Base-by-base conservation (phyloP, 2,329 filamentous ascomycete genomes). In the Aspergillus alliaceus region DNA sequence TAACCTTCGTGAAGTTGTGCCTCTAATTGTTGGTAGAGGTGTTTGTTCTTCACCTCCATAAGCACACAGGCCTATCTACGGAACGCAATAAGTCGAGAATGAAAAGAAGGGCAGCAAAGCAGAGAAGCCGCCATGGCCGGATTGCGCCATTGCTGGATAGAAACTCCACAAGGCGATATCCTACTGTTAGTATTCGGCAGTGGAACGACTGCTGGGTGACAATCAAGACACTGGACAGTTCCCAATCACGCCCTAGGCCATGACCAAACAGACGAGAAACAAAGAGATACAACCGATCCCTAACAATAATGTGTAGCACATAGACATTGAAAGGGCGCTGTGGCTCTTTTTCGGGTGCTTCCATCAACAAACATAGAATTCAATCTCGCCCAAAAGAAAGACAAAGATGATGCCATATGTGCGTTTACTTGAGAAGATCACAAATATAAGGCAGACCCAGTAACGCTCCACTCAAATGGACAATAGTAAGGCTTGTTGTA, bases 1-100 rank as follows among this genome's bases (percentile, higher is more conserved):
- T 4, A 24, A n/a, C 6, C 40, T 18, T 44, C 40, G 40, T 27
- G 27, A 44, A 25, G 7, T 29, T 44, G 40, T 35, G 32, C 27
- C 40, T 29, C 22, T 15, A 32, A n/a, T 12, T 6, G 5, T 48
- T 12, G 25, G 18, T 32, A 31, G 27, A 48, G 15, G 44, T 32
- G 29, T 32, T 20, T 31, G 25, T 56, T 59, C 57, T 39, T 58
- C 54, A 51, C 55, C 51, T 51, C 57, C 58, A 50, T 22, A 50
- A 57, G 58, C 59, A 60, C 60, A 64, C 57, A 67, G 57, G 66
- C 69, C 69, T 73, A 73, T 74, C 72, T 75, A 75, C 71, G 66
- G 64, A 66, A 59, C 68, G 66, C 61, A 70, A 59, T 48, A 66
- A 68, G 58, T 53, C 62, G 53, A 66, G 31, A 60, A 40, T 47